These are phyloP conservation scores for Camellia lanceoleosa DNA, from an alignment of 148 eudicot species.

Conservation along the genomic window DNA sequence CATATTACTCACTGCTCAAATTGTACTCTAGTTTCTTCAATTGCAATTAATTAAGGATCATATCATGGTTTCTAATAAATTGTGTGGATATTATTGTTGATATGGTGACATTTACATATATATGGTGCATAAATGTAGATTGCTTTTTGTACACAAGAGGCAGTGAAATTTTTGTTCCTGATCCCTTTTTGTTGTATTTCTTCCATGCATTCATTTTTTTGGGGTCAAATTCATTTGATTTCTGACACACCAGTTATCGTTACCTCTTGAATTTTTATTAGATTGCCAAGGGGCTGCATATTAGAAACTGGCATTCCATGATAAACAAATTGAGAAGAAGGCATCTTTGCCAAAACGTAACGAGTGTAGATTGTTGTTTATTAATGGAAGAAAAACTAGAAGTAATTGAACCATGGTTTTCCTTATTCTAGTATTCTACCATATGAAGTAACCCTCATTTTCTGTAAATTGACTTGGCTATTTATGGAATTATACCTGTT, in stretches of 20 bases:
- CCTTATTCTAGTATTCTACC: not conserved
- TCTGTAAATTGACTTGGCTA: not conserved
- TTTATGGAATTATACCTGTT: not conserved
- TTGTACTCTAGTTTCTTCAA: not conserved
- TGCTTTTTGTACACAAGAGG: not conserved
- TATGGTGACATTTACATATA: not conserved
- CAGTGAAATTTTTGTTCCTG: not conserved
- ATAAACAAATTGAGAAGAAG: no score
- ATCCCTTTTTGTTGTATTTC: not conserved
- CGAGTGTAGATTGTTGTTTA: not conserved
- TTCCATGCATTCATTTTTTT: no score
- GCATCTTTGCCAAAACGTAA: not conserved
- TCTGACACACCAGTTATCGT: not conserved
- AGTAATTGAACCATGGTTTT: not conserved
- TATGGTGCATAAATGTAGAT: not conserved
- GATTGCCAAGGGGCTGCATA: not conserved
- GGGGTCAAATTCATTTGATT: conserved; percentile 1
- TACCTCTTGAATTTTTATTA: not conserved
- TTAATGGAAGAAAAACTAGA: not conserved
- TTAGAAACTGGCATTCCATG: not conserved
- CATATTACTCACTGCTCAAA: not conserved
- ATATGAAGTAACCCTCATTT: not conserved
- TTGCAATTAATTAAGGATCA: not conserved
- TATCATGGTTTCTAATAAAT: not conserved
- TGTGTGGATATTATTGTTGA: not conserved